phyloP scores from a whole-genome alignment of 768 basidiomycete genomes.

The Floccularia luteovirens region DNA sequence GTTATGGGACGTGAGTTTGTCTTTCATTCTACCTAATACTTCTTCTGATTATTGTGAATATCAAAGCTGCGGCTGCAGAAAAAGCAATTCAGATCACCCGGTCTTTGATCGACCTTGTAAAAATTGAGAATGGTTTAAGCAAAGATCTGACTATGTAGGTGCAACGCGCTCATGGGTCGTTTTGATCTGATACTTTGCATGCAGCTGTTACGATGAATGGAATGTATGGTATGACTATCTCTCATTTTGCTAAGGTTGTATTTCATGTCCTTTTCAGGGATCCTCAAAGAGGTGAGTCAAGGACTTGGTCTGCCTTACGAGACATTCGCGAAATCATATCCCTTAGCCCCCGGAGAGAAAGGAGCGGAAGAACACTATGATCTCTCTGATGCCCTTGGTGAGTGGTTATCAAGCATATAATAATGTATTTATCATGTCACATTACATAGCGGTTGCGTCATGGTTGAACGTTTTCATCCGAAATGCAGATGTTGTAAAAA shows the following conservation, averaged over 20 bases:
- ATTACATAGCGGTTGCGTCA: slow-evolving; percentile 38
- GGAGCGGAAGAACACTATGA: slow-evolving; percentile 50
- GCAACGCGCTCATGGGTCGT: background rate
- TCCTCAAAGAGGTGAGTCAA: slow-evolving; percentile 30
- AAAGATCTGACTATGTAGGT: slow-evolving; percentile 31
- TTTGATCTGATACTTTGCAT: background rate
- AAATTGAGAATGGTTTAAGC: slow-evolving; percentile 26
- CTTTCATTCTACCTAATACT: background rate
- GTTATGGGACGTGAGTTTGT: slow-evolving; percentile 41
- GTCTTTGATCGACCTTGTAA: slow-evolving; percentile 43
- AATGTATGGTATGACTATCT: slow-evolving; percentile 34
- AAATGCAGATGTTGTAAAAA: slow-evolving; percentile 50
- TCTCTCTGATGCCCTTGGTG: slow-evolving; percentile 41
- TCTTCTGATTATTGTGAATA: background rate
- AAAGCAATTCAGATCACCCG: slow-evolving; percentile 43
- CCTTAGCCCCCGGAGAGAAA: slow-evolving; percentile 33
- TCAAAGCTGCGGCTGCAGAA: slow-evolving; percentile 41
- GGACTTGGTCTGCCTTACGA: background rate
- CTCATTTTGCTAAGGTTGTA: background rate
- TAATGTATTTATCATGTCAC: background rate
- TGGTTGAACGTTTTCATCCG: slow-evolving; percentile 59
- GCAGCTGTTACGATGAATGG: slow-evolving; percentile 48
- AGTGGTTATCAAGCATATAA: slow-evolving; percentile 1
- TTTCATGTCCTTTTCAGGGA: slow-evolving; percentile 18
- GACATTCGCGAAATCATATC: background rate